These are phyloP conservation scores for Rhizopogon salebrosus DNA, from an alignment of 768 basidiomycete species.

Conservation along the genomic window DNA sequence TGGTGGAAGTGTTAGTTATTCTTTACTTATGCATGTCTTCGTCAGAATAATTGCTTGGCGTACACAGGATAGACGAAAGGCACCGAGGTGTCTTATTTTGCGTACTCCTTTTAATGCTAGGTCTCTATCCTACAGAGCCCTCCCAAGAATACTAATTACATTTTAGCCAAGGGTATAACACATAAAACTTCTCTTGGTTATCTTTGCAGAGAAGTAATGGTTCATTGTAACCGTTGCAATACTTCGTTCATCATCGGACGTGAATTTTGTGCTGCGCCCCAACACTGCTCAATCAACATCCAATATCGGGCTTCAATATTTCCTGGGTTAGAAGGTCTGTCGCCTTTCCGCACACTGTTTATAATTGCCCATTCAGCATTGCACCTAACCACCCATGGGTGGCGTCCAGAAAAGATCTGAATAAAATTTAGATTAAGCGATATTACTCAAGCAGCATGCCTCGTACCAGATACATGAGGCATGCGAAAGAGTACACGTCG, in stretches of 20 bases:
- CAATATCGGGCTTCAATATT: background rate
- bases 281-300: background rate
- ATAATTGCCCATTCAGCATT: background rate
- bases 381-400: background rate
- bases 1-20: too few relatives aligned
- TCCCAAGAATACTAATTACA: too few relatives aligned
- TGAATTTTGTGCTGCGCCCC: background rate
- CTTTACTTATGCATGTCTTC: too few relatives aligned
- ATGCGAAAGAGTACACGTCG: conserved; percentile 1
- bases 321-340: background rate
- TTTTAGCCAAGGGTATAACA: too few relatives aligned
- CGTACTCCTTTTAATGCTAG: too few relatives aligned
- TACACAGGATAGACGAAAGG: too few relatives aligned
- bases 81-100: too few relatives aligned
- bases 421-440: background rate
- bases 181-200: too few relatives aligned
- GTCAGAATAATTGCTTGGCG: too few relatives aligned
- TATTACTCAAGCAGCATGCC: background rate
- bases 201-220: background rate
- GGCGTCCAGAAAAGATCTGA: background rate
- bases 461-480: background rate
- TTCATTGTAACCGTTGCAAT: conserved; percentile 2
- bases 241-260: background rate
- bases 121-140: too few relatives aligned
- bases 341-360: rapidly evolving